Conservation (phyloP, 148 eudicot genomes). For the Nepenthes mirabilis region DNA sequence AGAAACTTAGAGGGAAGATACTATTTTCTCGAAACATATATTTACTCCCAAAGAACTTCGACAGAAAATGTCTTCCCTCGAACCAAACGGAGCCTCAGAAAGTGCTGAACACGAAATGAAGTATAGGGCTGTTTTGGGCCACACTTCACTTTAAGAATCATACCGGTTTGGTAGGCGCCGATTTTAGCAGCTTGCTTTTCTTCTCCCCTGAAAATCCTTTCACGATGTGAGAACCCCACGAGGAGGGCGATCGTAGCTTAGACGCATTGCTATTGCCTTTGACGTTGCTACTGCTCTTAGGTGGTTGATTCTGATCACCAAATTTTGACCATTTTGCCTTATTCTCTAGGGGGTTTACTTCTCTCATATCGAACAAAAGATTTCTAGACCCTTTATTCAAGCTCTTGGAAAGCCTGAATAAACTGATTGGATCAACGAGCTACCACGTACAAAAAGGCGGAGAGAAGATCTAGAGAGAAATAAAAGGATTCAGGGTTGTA, state of each 20-base stretch:
- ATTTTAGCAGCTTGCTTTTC: conserved; percentile 1
- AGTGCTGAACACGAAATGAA: neutral
- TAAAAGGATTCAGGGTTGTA: no score
- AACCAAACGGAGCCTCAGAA: neutral
- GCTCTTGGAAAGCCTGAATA: no score
- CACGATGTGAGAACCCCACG: conserved; percentile 61
- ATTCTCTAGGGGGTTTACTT: conserved; percentile 24
- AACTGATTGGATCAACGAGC: no score
- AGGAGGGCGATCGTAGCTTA: conserved; percentile 25
- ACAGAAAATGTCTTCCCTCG: no score
- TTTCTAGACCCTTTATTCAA: no score
- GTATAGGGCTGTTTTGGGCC: neutral
- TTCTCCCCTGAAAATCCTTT: conserved; percentile 37
- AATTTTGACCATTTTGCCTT: conserved; percentile 29
- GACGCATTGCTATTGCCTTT: conserved; percentile 21
- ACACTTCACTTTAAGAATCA: neutral
- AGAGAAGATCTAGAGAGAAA: no score
- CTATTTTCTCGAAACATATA: no score
- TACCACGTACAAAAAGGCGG: no score
- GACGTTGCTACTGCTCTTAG: conserved; percentile 20
- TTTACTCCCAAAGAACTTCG: no score
- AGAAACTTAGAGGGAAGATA: no score
- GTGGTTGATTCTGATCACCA: conserved; percentile 51
- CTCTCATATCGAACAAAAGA: conserved; percentile 23
- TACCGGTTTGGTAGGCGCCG: conserved; percentile 7